These are phyloP conservation scores for Clavariopsis aquatica DNA, from an alignment of 495 filamentous ascomycete genomes.

Conservation along the genomic window DNA sequence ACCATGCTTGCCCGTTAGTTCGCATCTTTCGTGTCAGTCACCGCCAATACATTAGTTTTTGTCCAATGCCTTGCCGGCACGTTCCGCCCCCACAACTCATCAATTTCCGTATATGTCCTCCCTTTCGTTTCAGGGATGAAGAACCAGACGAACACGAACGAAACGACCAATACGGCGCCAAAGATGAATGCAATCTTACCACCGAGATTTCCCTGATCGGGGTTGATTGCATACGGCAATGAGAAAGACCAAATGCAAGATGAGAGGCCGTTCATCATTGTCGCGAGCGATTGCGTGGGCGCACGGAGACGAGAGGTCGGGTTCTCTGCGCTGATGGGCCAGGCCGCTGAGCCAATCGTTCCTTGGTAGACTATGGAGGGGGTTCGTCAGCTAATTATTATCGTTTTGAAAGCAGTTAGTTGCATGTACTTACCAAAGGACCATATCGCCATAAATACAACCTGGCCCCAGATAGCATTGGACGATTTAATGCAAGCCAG, in stretches of 20 bases:
- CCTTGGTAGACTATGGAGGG: slow-evolving; percentile 1
- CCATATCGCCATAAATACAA: slow-evolving; percentile 7
- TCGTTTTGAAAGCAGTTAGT: not conserved
- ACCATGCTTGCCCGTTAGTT: not conserved
- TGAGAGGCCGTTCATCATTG: not conserved
- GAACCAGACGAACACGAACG: slow-evolving; percentile 2
- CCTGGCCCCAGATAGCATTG: slow-evolving; percentile 1
- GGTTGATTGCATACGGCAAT: slow-evolving; percentile 7
- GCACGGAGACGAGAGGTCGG: slow-evolving; percentile 1
- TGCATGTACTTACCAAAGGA: not conserved
- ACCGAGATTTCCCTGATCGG: slow-evolving; percentile 3
- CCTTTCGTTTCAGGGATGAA: slow-evolving; percentile 6
- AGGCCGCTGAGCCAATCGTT: slow-evolving; percentile 3
- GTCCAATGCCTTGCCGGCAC: slow-evolving; percentile 1
- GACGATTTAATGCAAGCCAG: slow-evolving; percentile 3
- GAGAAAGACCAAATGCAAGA: not conserved
- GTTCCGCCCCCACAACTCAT: slow-evolving; percentile 2
- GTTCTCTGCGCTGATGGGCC: slow-evolving; percentile 1
- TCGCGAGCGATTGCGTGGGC: slow-evolving; percentile 7
- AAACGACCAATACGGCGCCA: not conserved
- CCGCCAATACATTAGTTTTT: not conserved
- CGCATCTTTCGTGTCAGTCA: not conserved
- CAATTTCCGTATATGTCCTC: slow-evolving; percentile 4
- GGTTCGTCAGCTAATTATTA: too few relatives aligned
- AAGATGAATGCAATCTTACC: slow-evolving; percentile 18